Evolutionary conservation across 1,139 yeast species (phyloP), one percentile per base, ranked within the genome.

Genomic region (Sugiyamaella pinicola): DNA sequence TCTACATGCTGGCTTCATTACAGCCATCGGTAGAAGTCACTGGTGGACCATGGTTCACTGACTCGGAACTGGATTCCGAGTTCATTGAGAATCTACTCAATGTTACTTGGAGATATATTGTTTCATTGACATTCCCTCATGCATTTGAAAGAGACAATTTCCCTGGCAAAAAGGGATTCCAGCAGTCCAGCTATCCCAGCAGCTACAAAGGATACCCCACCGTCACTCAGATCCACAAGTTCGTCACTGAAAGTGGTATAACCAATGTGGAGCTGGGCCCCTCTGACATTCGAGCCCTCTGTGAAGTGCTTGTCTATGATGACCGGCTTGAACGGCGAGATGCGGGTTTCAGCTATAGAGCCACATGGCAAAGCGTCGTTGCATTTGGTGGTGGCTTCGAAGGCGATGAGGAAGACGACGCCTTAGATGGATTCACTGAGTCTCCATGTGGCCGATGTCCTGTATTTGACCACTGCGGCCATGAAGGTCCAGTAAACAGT

Each of bases 41-140:
- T 0, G 99, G 99, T 57, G 99, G 99, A 1, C 99, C 99, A 2
- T 93, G 99, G 99, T 95, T 91, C 69, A 90, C 98, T 0, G 99
- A 95, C 67, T 83, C 91, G 31, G 99, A 93, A 69, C 77, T 93
- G 56, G 99, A 93, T 66, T 84, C 91, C 2, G 99, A 91, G 67
- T 93, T 93, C 66, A 91, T 93, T 56, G 95, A 89, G 61, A 84
- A 89, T 47, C 73, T 93, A 55, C 72, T 88, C 59, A 82, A 88
- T 21, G 93, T 91, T 44, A 83, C 91, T 13, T 93, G 98, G 96
- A 77, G 95, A 62, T 93, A 76, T 69, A 83, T 88, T 5, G 89
- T 90, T 1, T 79, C 83, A 21, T 81, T 80, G 62, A 81, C 96
- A 0, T 87, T 76, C 66, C 97, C 97, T 1, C 74, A 80, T 52